Evolutionary conservation across 2,329 filamentous ascomycete genomes (phyloP).

Genomic region (Mycosphaerella sp.): DNA sequence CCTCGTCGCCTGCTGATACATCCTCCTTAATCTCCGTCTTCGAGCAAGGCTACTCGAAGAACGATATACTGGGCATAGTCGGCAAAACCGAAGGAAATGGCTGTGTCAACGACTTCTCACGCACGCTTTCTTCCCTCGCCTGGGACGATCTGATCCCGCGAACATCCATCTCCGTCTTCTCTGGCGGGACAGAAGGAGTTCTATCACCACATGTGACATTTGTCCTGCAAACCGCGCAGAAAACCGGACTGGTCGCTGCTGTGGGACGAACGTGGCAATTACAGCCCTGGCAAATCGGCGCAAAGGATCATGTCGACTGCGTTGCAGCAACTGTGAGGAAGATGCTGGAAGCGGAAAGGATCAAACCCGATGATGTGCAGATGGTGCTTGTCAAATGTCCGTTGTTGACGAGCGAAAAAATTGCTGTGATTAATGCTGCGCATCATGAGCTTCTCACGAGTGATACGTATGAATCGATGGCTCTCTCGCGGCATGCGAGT

Average conservation of each 20-base stretch:
- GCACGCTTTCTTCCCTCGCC: conserved; percentile 1
- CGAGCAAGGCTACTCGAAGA: neutral
- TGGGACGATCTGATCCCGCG: conserved; percentile 9
- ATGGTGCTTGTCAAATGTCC: conserved; percentile 11
- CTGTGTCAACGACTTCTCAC: conserved; percentile 12
- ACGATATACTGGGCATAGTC: conserved; percentile 9
- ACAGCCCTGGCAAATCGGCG: conserved; percentile 10
- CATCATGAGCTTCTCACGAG: conserved; percentile 1
- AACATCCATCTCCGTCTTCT: conserved; percentile 8
- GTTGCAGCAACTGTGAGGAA: conserved; percentile 2
- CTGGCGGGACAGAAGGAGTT: conserved; percentile 13
- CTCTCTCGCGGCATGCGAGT: conserved; percentile 8
- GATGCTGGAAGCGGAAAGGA: conserved; percentile 1
- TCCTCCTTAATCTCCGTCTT: neutral
- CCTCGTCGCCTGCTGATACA: neutral
- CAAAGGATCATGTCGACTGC: conserved; percentile 1
- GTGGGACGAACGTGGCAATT: conserved; percentile 7
- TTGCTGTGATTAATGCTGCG: neutral
- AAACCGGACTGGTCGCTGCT: conserved; percentile 6
- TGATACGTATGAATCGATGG: conserved; percentile 14
- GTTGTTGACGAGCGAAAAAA: conserved; percentile 9
- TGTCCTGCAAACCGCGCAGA: neutral
- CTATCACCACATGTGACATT: conserved; percentile 6
- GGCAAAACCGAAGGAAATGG: conserved; percentile 15
- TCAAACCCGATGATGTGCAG: conserved; percentile 5